These are phyloP conservation scores for Huntiella savannae DNA, from an alignment of 2,329 filamentous ascomycete genomes.

Conservation along the genomic window DNA sequence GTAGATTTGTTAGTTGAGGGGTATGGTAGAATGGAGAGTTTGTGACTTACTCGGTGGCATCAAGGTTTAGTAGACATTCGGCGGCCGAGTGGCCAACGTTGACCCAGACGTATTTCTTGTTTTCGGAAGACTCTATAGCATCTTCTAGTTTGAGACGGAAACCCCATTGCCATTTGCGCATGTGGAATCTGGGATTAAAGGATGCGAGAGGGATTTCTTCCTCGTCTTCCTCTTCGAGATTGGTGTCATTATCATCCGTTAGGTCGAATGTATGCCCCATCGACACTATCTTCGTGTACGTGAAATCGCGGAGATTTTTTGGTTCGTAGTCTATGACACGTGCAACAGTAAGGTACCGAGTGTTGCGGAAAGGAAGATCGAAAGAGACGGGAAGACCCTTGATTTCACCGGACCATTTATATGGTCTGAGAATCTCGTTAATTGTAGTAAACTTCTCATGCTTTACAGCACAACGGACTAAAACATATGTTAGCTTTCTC, in stretches of 20 bases:
- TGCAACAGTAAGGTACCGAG: constrained; percentile 48
- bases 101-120: constrained; percentile 30
- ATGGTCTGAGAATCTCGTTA: constrained; percentile 17
- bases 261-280: constrained; percentile 23
- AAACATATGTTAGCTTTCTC: too few species aligned
- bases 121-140: constrained; percentile 17
- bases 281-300: constrained; percentile 24
- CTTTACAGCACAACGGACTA: too few species aligned
- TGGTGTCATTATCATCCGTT: constrained; percentile 24
- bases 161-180: constrained; percentile 55
- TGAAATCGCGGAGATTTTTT: constrained; percentile 49
- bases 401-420: too few species aligned
- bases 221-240: constrained; percentile 14
- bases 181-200: constrained; percentile 12
- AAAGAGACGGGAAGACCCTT: constrained; percentile 14
- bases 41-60: constrained; percentile 25
- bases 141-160: constrained; percentile 69
- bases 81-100: constrained; percentile 41
- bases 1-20: constrained; percentile 1
- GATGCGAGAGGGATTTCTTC: constrained; percentile 12
- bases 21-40: too few species aligned
- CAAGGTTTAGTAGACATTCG: constrained; percentile 28
- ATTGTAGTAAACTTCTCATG: not conserved
- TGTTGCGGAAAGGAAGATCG: constrained; percentile 53
- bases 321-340: constrained; percentile 75